Evolutionary conservation across 495 filamentous ascomycete species (phyloP), one percentile per base, ranked within the genome.

Genomic region (Penicillium ochrochloron): DNA sequence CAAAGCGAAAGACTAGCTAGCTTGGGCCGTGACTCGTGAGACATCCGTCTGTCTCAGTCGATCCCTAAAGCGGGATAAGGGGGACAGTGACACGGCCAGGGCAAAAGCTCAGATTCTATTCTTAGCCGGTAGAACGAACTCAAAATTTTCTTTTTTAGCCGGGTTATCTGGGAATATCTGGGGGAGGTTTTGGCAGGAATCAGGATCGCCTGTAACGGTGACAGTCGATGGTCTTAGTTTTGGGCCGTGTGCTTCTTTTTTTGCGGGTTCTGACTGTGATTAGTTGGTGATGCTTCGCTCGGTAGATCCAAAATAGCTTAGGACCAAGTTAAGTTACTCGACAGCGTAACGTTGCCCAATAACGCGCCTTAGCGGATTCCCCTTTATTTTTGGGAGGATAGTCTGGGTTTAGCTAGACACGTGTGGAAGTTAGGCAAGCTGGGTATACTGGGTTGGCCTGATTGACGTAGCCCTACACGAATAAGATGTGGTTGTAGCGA

Each of bases 181-280:
- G n/a, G n/a, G n/a, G n/a, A n/a, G n/a, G n/a, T n/a, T n/a, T n/a
- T n/a, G n/a, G n/a, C n/a, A n/a, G n/a, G n/a, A n/a, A n/a, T n/a
- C n/a, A 33, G 33, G 58, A 61, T 57, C 58, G 53, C 42, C 63
- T 65, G 63, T 35, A 50, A 65, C 63, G 53, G 63, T 65, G 29
- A 51, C 57, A 65, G 44, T 46, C 15, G 37, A 62, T 35, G 37
- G 37, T 31, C 48, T 17, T 15, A 31, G 25, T n/a, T 52, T 44
- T 37, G 56, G 23, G 56, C 12, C 14, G 19, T 19, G 21, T 27
- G 10, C 3, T 42, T 21, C n/a, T 27, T 25, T 12, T 44, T 19
- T 31, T 25, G 37, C 37, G 14, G 9, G 21, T 29, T n/a, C 42
- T 44, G 23, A 31, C 15, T 5, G 2, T 11, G 17, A 23, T 7